Evolutionary conservation across 306 rosid species (phyloP), one percentile per base, ranked within the genome.

Genomic region (Malus sieversii): DNA sequence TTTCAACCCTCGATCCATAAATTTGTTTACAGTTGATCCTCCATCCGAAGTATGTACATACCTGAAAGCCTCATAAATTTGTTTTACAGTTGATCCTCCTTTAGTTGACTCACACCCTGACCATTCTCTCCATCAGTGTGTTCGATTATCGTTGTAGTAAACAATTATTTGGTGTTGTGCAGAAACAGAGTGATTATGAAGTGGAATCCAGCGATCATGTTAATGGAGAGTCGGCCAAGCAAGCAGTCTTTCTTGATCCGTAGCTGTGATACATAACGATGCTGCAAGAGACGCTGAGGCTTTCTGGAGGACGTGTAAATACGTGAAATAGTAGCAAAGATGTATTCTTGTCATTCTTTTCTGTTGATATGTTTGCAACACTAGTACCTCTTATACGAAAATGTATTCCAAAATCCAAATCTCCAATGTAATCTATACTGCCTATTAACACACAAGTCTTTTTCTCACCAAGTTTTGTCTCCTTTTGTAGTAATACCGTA

Each of bases 291-390:
- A 80, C 51, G 77, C 70, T 72, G 70, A 75, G 73, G 74, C 72
- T 66, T 44, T 23, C 78, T 60, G 74, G 84, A 80, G 82, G 79
- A 68, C 87, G 66, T 88, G 80, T 91, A 92, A 71, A 91, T 87
- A 88, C 79, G 82, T 68, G 72, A 82, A 78, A 45, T 81, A 71
- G 86, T 72, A 71, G 77, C 64, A 51, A 74, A 76, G 48, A 71
- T 82, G 84, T 84, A 79, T 79, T 84, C 87, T 79, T 86, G 68
- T 86, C 86, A 95, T 92, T 94, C 94, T 85, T 94, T 90, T 77
- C 77, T 92, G 96, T 88, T 84, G 78, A 92, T 90, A 92, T 81
- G 84, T 70, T 83, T 70, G 77, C 73, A 79, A 71, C 81, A 29
- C 84, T 85, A 88, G 82, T 85, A 86, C 73, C 77, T 63, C 42